phyloP scores from a whole-genome alignment of 768 basidiomycete genomes.

The Tulasnella sp. region DNA sequence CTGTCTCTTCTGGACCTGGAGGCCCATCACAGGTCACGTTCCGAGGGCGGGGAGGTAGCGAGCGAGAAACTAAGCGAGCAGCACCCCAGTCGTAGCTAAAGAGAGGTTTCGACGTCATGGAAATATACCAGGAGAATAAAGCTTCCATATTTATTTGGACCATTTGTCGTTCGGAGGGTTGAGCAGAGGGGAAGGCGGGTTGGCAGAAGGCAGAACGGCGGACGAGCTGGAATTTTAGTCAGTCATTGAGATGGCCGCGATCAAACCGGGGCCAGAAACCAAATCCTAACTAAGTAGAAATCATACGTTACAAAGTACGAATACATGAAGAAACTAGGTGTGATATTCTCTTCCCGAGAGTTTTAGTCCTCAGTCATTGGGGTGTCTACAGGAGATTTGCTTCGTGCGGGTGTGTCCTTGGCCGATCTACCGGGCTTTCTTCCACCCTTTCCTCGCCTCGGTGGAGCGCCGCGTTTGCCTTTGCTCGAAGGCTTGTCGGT shows the following conservation, averaged over 20 bases:
- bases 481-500: conserved; percentile 29
- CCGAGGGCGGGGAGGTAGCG: background rate
- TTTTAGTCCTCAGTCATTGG: conserved; percentile 10
- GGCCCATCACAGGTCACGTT: background rate
- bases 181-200: conserved; percentile 44
- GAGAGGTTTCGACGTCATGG: background rate
- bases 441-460: conserved; percentile 15
- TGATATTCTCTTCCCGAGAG: background rate
- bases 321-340: background rate
- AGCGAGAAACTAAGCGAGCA: background rate
- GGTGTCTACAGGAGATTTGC: conserved; percentile 3
- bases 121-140: background rate
- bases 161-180: conserved; percentile 38
- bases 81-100: background rate
- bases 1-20: conserved; percentile 39
- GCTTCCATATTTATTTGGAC: conserved; percentile 38
- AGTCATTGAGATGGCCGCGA: background rate
- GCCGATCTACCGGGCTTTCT: conserved; percentile 15
- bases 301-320: background rate
- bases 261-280: background rate
- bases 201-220: conserved; percentile 51
- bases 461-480: background rate
- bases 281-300: background rate
- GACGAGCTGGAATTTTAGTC: background rate
- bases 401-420: conserved; percentile 11